Evolutionary conservation across 1,284 basidiomycete genomes (phyloP).

Genomic region (Ganoderma lucidum): DNA sequence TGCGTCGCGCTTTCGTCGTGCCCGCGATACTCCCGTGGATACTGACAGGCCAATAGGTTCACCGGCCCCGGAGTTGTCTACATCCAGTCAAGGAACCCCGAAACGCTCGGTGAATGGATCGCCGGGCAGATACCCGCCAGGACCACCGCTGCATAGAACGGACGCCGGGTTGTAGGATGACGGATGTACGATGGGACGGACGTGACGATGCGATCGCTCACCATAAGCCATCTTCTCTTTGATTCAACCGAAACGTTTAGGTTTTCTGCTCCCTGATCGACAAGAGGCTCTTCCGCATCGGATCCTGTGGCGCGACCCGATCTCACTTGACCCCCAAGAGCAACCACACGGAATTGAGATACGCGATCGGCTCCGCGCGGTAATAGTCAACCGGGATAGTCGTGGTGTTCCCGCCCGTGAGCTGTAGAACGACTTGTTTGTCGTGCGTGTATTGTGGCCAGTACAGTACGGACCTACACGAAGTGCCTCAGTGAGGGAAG

Average conservation of each 20-base stretch:
- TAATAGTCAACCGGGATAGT: neutral
- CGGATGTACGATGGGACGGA: neutral
- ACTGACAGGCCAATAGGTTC: constrained; percentile 33
- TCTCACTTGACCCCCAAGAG: neutral
- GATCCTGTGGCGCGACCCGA: neutral
- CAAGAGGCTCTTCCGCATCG: no score
- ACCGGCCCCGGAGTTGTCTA: constrained; percentile 45
- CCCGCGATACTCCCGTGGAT: neutral
- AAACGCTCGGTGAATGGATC: constrained; percentile 42
- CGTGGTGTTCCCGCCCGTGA: neutral
- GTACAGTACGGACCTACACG: neutral
- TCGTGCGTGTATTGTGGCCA: neutral
- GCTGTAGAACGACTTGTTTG: neutral
- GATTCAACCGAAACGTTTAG: no score
- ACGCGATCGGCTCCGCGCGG: neutral
- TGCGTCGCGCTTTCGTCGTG: constrained; percentile 20
- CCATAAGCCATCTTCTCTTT: no score
- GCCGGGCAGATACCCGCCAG: constrained; percentile 35
- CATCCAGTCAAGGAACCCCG: constrained; percentile 44
- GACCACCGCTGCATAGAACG: neutral
- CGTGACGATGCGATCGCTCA: rapidly evolving
- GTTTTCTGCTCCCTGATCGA: no score
- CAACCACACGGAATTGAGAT: neutral
- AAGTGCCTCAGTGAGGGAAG: no score
- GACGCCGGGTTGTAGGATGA: neutral